Conservation (phyloP, 352 stramenopile species). For the Globisporangium emineosum region DNA sequence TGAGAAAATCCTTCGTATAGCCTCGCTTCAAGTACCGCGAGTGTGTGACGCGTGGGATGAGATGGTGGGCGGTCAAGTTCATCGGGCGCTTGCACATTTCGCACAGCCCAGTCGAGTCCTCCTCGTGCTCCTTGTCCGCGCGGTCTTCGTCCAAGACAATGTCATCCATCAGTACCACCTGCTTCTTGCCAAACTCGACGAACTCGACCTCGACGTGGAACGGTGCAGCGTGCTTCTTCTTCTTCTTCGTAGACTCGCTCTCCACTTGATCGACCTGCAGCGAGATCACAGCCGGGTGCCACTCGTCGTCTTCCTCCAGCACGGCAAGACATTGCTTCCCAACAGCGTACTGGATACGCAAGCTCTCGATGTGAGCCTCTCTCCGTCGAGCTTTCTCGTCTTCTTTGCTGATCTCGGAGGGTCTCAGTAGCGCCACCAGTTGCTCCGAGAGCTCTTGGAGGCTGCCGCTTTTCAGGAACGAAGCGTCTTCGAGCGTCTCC, state of each 20-base stretch:
- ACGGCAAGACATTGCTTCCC: conserved; percentile 62
- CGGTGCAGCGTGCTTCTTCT: conserved; percentile 14
- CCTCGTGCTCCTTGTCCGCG: conserved; percentile 54
- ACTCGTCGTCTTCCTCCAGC: conserved; percentile 65
- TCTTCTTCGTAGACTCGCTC: conserved; percentile 14
- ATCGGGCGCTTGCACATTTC: conserved; percentile 91
- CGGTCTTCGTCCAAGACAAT: conserved; percentile 75
- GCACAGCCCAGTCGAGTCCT: conserved; percentile 44
- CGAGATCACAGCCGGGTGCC: conserved; percentile 63
- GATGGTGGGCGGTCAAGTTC: conserved; percentile 90
- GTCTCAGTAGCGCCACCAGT: conserved; percentile 20
- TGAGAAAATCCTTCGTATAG: conserved; percentile 74
- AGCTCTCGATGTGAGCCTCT: conserved; percentile 16
- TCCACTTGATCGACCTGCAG: conserved; percentile 30
- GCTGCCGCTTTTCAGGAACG: conserved; percentile 30
- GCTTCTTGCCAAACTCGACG: conserved; percentile 76
- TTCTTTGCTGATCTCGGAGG: conserved; percentile 16
- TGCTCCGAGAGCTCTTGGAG: conserved; percentile 22
- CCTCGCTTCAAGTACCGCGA: conserved; percentile 76
- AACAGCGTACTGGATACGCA: conserved; percentile 50
- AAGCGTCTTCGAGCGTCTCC: conserved; percentile 44
- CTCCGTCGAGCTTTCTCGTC: conserved; percentile 21
- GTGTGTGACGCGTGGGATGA: conserved; percentile 89
- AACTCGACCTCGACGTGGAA: conserved; percentile 62
- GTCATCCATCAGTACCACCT: conserved; percentile 46